These are phyloP conservation scores for Scenedesmus sp. DNA, from an alignment of 163 green algal species.

Conservation along the genomic window DNA sequence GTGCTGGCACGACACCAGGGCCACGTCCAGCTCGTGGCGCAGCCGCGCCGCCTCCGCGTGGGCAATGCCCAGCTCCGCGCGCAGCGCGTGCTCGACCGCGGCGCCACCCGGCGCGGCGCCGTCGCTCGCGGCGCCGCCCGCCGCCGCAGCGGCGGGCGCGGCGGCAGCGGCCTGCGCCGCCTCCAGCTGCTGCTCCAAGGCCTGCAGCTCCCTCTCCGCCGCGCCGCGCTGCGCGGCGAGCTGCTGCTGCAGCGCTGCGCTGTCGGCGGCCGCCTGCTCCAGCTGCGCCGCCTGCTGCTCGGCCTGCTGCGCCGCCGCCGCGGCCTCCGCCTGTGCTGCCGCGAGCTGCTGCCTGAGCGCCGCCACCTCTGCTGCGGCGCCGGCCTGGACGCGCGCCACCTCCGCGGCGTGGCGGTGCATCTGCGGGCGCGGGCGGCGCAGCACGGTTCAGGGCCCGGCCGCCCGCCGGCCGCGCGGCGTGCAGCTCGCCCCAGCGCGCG, in stretches of 20 bases:
- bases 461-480: neutral
- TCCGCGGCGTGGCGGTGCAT: slow-evolving; percentile 16
- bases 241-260: slow-evolving; percentile 15
- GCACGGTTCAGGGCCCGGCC: neutral
- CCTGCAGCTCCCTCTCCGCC: too few species aligned
- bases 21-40: slow-evolving; percentile 36
- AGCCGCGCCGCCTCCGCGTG: slow-evolving; percentile 41
- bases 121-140: neutral
- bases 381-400: slow-evolving; percentile 16
- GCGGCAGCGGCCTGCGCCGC: neutral
- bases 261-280: neutral
- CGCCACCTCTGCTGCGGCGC: slow-evolving; percentile 13
- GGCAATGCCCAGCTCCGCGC: slow-evolving; percentile 33
- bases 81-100: slow-evolving; percentile 24
- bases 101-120: neutral
- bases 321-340: neutral
- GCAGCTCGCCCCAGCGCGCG: neutral
- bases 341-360: slow-evolving; percentile 31
- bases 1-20: neutral
- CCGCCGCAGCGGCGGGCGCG: slow-evolving; percentile 14
- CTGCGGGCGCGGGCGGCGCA: neutral
- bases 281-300: slow-evolving; percentile 25
- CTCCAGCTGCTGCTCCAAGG: slow-evolving; percentile 28
- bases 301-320: slow-evolving; percentile 3
- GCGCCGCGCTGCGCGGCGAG: neutral